These are phyloP conservation scores for Candida andamanensis DNA, from an alignment of 805 yeast genomes.

Conservation along the genomic window DNA sequence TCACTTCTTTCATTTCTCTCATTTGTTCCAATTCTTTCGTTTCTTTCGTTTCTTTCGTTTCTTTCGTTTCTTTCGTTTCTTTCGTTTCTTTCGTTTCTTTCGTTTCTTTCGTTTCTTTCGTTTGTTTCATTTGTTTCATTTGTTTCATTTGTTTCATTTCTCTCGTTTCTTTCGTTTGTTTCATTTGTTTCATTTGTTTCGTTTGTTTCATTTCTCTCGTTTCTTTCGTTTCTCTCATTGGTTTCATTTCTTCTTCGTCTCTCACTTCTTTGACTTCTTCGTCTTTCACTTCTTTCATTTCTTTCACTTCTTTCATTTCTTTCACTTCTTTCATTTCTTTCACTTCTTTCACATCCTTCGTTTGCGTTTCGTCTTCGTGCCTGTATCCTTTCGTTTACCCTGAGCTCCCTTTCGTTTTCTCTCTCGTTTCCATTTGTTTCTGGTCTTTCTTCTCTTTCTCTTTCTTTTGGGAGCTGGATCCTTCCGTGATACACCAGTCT, in stretches of 20 bases:
- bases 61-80: background rate
- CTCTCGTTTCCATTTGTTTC: background rate
- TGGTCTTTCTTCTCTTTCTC: background rate
- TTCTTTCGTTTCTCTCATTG: conserved; percentile 1
- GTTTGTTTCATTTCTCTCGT: background rate
- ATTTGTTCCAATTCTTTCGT: background rate
- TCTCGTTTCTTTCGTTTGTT: background rate
- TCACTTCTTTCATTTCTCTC: conserved; percentile 2
- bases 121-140: background rate
- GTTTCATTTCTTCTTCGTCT: conserved; percentile 2
- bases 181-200: background rate
- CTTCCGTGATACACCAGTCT: background rate
- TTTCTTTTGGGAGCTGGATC: background rate
- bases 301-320: conserved; percentile 2
- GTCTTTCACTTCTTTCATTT: conserved; percentile 2
- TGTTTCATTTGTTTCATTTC: conserved; percentile 1
- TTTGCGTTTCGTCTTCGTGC: conserved; percentile 3
- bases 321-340: background rate
- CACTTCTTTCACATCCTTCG: conserved; percentile 1
- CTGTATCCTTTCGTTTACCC: conserved; percentile 1
- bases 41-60: background rate
- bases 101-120: background rate
- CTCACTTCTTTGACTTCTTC: conserved; percentile 4
- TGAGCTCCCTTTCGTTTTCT: background rate
- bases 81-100: conserved; percentile 1